These are phyloP conservation scores for Nicotiana undulata DNA, from an alignment of 257 asterid species.

Conservation along the genomic window DNA sequence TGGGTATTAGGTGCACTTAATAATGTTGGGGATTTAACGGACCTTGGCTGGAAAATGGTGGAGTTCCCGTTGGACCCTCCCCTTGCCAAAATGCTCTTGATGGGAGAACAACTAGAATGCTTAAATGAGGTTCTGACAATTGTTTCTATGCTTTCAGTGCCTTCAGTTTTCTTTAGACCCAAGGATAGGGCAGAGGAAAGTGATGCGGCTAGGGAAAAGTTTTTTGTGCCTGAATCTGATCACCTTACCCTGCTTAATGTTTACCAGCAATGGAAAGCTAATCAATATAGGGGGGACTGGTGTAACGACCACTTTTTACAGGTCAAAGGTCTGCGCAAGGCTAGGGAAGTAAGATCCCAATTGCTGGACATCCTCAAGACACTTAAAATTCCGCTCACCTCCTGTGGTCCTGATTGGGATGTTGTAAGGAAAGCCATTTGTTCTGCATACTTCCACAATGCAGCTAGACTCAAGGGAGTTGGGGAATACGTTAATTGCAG, in stretches of 20 bases:
- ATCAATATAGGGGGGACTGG: slow-evolving; percentile 87
- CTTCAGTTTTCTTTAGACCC: slow-evolving; percentile 88
- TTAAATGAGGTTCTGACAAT: slow-evolving; percentile 80
- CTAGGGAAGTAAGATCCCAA: slow-evolving; percentile 90
- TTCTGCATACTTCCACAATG: slow-evolving; percentile 85
- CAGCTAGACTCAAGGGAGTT: slow-evolving; percentile 74
- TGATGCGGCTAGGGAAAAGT: slow-evolving; percentile 89
- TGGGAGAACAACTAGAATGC: slow-evolving; percentile 76
- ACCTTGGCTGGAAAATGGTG: slow-evolving; percentile 93
- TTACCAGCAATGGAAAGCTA: slow-evolving; percentile 84
- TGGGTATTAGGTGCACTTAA: slow-evolving; percentile 95
- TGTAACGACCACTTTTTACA: slow-evolving; percentile 89
- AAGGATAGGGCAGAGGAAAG: slow-evolving; percentile 96
- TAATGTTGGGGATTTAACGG: slow-evolving; percentile 80
- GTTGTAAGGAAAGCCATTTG: slow-evolving; percentile 81
- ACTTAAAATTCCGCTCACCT: slow-evolving; percentile 60
- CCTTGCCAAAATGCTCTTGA: slow-evolving; percentile 91
- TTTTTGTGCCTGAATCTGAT: slow-evolving; percentile 92
- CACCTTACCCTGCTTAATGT: slow-evolving; percentile 80
- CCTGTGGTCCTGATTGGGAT: slow-evolving; percentile 93
- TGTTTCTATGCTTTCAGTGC: slow-evolving; percentile 96
- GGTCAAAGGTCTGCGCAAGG: slow-evolving; percentile 82
- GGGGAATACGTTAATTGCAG: slow-evolving; percentile 89
- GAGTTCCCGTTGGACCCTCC: slow-evolving; percentile 99
- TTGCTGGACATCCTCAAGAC: slow-evolving; percentile 71